A percentile compares a stretch with the other conserved stretches of the same genome.
Conservation (phyloP, 179 eudicot species). For the Spergularia azorica region DNA sequence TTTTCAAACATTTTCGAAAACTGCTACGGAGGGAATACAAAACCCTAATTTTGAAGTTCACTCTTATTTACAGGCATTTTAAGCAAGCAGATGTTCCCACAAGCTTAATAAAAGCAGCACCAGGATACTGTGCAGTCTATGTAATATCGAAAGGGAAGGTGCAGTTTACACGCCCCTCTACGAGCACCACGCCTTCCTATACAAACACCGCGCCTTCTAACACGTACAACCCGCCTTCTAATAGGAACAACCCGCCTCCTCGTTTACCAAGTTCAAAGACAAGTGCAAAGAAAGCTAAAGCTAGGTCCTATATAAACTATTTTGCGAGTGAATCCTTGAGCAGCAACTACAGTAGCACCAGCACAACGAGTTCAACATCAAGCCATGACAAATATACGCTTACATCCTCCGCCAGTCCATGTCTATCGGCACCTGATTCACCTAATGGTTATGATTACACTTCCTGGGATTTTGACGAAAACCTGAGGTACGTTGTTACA, state of each 20-base stretch:
- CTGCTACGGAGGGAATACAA: too few relatives aligned
- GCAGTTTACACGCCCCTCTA: constrained; percentile 4
- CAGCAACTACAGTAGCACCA: neutral
- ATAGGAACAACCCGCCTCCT: neutral
- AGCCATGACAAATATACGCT: neutral
- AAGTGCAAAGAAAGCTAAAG: neutral
- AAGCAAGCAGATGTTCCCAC: constrained; percentile 61
- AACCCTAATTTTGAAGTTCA: too few relatives aligned
- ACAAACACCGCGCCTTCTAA: constrained; percentile 31
- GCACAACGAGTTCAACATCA: constrained; percentile 3
- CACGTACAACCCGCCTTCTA: constrained; percentile 9
- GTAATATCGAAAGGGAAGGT: constrained; percentile 54
- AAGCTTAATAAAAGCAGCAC: constrained; percentile 49
- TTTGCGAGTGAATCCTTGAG: constrained; percentile 12
- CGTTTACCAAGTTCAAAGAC: neutral
- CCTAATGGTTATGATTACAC: neutral
- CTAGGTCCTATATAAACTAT: neutral
- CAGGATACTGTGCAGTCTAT: constrained; percentile 64
- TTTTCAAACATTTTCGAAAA: too few relatives aligned
- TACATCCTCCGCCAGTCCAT: neutral
- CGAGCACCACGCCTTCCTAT: too few relatives aligned
- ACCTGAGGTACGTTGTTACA: neutral
- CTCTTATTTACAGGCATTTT: constrained; percentile 46
- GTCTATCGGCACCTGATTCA: neutral
- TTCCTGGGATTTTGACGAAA: neutral